Conservation (phyloP, 495 filamentous ascomycete species). For the Penicillium angulare region DNA sequence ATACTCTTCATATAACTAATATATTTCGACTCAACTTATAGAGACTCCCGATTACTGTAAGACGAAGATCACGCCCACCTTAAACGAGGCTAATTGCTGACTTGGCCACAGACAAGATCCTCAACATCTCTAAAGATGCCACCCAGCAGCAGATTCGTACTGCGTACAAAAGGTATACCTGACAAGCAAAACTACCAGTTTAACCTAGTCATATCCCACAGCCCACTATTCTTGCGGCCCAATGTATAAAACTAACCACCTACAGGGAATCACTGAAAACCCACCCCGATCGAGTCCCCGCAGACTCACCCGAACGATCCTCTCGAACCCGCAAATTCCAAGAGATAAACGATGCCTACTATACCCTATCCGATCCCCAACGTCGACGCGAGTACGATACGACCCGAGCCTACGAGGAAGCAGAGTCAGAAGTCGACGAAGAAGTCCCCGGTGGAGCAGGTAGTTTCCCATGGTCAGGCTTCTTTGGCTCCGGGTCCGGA, state of each 20-base stretch:
- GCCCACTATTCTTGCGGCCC: too few species aligned
- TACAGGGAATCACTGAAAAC: slow-evolving; percentile 84
- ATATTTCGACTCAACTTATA: background rate
- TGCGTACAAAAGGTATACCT: slow-evolving; percentile 80
- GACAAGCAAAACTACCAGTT: background rate
- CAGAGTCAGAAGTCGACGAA: slow-evolving; percentile 55
- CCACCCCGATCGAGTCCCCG: slow-evolving; percentile 88
- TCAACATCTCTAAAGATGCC: slow-evolving; percentile 73
- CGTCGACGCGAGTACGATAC: slow-evolving; percentile 89
- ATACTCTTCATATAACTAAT: slow-evolving; percentile 2
- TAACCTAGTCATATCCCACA: background rate
- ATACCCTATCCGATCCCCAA: slow-evolving; percentile 77
- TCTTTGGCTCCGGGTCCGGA: slow-evolving; percentile 59
- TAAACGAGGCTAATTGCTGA: slow-evolving; percentile 4
- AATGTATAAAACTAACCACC: background rate
- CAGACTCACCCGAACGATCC: slow-evolving; percentile 80
- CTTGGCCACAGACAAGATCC: slow-evolving; percentile 52
- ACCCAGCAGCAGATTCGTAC: slow-evolving; percentile 82
- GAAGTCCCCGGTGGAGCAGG: slow-evolving; percentile 53
- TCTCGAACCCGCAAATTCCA: slow-evolving; percentile 88
- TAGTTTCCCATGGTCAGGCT: slow-evolving; percentile 63
- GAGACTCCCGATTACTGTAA: slow-evolving; percentile 25
- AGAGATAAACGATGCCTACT: slow-evolving; percentile 97
- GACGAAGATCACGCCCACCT: background rate
- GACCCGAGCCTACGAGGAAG: slow-evolving; percentile 55